Evolutionary conservation across 140 eudicot genomes (phyloP).

Genomic region (Senecio squalidus): DNA sequence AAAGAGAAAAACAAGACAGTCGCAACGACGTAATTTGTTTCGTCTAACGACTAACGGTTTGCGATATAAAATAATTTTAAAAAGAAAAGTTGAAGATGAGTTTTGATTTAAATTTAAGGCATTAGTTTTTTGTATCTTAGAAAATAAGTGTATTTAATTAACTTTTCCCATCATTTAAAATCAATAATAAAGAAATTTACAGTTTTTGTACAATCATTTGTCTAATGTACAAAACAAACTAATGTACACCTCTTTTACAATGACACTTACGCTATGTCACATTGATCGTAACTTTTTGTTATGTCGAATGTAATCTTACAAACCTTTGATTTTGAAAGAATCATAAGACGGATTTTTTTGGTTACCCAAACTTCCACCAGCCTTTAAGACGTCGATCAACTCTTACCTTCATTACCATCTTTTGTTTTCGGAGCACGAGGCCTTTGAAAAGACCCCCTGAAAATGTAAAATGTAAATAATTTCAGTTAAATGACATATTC

Average conservation of each 20-base stretch:
- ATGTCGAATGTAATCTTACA: too few relatives aligned
- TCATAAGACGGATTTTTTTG: not conserved
- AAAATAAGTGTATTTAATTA: too few relatives aligned
- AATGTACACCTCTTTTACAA: not conserved
- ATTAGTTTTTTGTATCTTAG: too few relatives aligned
- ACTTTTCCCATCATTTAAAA: too few relatives aligned
- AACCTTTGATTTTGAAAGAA: not conserved
- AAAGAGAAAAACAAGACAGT: too few relatives aligned
- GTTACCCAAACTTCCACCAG: not conserved
- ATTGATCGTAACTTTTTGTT: not conserved
- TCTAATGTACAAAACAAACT: not conserved
- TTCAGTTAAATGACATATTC: not conserved
- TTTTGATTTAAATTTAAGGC: too few relatives aligned
- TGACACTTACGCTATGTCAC: not conserved
- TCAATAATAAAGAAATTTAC: too few relatives aligned
- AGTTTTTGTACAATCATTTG: not conserved
- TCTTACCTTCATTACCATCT: conserved; percentile 9
- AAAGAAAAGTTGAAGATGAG: too few relatives aligned
- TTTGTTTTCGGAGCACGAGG: conserved; percentile 23
- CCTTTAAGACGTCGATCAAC: conserved; percentile 8
- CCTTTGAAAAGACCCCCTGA: conserved; percentile 24
- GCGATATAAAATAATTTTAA: too few relatives aligned
- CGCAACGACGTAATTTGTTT: too few relatives aligned
- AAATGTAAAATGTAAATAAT: not conserved
- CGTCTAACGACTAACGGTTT: too few relatives aligned